Evolutionary conservation across 2,329 filamentous ascomycete species (phyloP).

Genomic region (Ophioceras dolichostomum): DNA sequence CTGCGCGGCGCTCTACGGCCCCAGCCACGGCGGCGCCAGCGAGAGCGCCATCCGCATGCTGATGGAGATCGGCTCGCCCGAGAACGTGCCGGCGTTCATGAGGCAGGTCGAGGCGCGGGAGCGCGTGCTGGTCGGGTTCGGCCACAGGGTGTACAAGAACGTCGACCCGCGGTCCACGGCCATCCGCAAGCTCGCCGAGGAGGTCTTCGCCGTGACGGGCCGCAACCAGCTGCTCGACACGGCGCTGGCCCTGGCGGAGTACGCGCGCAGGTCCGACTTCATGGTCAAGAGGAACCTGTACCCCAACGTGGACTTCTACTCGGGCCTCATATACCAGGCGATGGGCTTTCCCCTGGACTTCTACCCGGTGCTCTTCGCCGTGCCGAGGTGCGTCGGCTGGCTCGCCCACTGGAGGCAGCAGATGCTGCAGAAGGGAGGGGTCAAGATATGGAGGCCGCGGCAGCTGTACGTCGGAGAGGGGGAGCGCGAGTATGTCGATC

Average conservation of each 20-base stretch:
- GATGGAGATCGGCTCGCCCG: slow-evolving; percentile 34
- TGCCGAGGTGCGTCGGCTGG: slow-evolving; percentile 37
- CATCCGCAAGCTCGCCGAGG: slow-evolving; percentile 34
- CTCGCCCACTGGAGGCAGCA: slow-evolving; percentile 38
- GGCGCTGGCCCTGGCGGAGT: slow-evolving; percentile 30
- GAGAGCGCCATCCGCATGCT: slow-evolving; percentile 43
- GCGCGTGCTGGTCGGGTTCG: slow-evolving; percentile 40
- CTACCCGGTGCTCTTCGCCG: slow-evolving; percentile 37
- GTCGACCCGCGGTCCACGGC: slow-evolving; percentile 39
- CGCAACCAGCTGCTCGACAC: slow-evolving; percentile 39
- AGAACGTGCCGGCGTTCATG: slow-evolving; percentile 38
- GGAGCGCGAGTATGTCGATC: too few relatives aligned
- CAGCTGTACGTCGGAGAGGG: too few relatives aligned
- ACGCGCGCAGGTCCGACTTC: slow-evolving; percentile 31
- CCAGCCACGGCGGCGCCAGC: slow-evolving; percentile 46
- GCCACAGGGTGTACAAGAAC: slow-evolving; percentile 42
- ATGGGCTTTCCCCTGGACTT: slow-evolving; percentile 41
- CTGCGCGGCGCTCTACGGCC: slow-evolving; percentile 41
- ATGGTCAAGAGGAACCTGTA: slow-evolving; percentile 35
- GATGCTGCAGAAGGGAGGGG: too few relatives aligned
- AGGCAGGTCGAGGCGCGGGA: slow-evolving; percentile 35
- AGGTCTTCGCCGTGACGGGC: slow-evolving; percentile 35
- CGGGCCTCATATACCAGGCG: slow-evolving; percentile 37
- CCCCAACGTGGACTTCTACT: slow-evolving; percentile 40
- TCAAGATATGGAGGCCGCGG: too few relatives aligned